Base-by-base conservation (phyloP, 2,329 filamentous ascomycete species). In the Dothideomycetidae sp. region DNA sequence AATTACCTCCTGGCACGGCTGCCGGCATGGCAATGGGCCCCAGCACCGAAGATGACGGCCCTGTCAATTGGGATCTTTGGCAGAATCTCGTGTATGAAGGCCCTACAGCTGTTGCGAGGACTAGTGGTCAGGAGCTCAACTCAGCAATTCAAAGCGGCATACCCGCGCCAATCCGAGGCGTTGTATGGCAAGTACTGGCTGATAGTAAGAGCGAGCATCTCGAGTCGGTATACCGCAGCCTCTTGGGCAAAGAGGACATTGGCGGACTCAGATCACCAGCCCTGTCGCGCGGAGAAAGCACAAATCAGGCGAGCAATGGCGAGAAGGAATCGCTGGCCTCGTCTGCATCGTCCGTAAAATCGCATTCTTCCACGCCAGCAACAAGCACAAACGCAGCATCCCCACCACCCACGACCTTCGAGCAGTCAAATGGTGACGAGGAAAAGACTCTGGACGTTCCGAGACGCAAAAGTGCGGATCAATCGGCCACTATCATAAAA, bases 51-150 rank as follows among this genome's bases (percentile, higher is more conserved):
- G 81, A 86, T 50, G 62, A 67, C 19, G 60, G 63, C 16, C 78
- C 82, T 15, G 90, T 98, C n/a, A 85, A 98, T 54, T 98, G 90
- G 90, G 90, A 98, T 57, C 63, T 98, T 28, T 98, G 90, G 90
- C 88, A 98, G 55, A 75, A 81, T 15, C 80, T 98, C 3, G 90
- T 98, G 21, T 92, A 94, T 48, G 83, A 94, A 61, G 90, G 90
- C 0, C 85, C 86, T 11, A 75, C 83, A 17, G 88, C 84, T 7
- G 81, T 96, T 34, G 81, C 83, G 9, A 75, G 83, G 42, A 85
- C 84, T 3, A 93, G 85, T 52, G 71, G 88, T 0, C 83, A 92
- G 50, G 86, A 94, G 55, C 64, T 98, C 40, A 93, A 88, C 53
- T 75, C 71, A 46, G 86, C 90, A 14, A 94, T 98, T 49, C 82